These are phyloP conservation scores for Bipolaris cookei DNA, from an alignment of 2,329 filamentous ascomycete species.

Conservation along the genomic window DNA sequence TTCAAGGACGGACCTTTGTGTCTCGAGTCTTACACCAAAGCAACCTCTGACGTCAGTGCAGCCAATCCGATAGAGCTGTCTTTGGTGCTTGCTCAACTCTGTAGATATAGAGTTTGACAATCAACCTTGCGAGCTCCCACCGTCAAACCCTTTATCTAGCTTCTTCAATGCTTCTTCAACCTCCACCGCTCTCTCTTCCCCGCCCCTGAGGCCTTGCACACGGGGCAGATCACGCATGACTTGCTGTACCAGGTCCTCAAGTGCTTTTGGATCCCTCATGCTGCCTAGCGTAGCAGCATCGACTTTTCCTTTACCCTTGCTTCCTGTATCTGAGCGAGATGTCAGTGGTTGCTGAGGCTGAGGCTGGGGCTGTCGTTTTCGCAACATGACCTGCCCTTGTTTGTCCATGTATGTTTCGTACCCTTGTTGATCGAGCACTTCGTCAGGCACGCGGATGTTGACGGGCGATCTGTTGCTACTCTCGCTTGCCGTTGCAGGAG, in stretches of 20 bases:
- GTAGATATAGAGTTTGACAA: background rate
- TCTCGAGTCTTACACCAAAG: background rate
- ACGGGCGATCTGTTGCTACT: constrained; percentile 25
- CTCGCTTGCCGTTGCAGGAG: background rate
- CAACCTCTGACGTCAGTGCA: background rate
- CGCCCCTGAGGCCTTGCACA: constrained; percentile 45
- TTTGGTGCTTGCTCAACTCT: background rate
- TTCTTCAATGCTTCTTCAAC: constrained; percentile 53
- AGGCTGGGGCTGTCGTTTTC: constrained; percentile 48
- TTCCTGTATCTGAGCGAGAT: constrained; percentile 12
- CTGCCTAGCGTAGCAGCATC: constrained; percentile 34
- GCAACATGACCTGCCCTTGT: constrained; percentile 56
- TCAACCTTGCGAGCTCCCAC: constrained; percentile 10
- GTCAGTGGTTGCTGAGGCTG: constrained; percentile 15
- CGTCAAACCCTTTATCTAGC: constrained; percentile 51
- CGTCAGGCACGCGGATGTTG: constrained; percentile 52
- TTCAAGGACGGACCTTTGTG: background rate
- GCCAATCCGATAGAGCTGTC: background rate
- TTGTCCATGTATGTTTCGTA: constrained; percentile 60
- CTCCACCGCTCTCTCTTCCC: constrained; percentile 49
- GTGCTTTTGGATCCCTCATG: constrained; percentile 52
- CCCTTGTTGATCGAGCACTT: constrained; percentile 57
- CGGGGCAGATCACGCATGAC: constrained; percentile 55
- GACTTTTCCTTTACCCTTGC: constrained; percentile 32
- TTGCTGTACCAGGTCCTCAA: constrained; percentile 54